Percentiles rank a stretch among this genome's conserved stretches.
phyloP scores from a whole-genome alignment of 2,329 filamentous ascomycete genomes.

The Chrysoporthe puriensis region DNA sequence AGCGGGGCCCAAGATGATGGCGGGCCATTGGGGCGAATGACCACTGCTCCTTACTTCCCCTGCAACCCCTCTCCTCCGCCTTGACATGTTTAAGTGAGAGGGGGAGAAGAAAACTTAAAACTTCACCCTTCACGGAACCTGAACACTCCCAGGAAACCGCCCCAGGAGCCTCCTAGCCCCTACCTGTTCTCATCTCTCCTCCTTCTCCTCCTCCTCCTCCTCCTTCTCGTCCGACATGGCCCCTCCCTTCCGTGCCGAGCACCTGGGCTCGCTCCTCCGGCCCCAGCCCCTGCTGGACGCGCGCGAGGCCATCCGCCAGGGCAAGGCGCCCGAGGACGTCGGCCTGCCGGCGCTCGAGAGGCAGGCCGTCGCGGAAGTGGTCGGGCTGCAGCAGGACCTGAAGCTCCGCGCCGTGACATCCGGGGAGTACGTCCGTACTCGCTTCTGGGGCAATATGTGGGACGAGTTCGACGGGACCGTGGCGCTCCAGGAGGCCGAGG shows the following conservation, averaged over 20 bases:
- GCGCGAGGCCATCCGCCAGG: constrained; percentile 62
- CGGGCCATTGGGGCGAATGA: not conserved
- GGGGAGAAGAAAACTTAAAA: not conserved
- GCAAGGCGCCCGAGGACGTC: constrained; percentile 55
- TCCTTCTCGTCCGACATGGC: constrained; percentile 33
- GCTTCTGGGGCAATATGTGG: constrained; percentile 58
- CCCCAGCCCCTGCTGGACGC: constrained; percentile 44
- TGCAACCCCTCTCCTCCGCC: not conserved
- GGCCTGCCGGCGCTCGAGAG: constrained; percentile 65
- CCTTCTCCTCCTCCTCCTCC: not conserved
- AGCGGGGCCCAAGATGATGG: constrained; percentile 1
- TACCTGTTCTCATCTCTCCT: not conserved
- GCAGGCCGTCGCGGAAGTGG: constrained; percentile 66
- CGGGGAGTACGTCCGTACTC: constrained; percentile 67
- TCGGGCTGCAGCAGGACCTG: constrained; percentile 68
- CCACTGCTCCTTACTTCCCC: not conserved
- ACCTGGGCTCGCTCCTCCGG: constrained; percentile 42
- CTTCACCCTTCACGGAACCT: too few species aligned
- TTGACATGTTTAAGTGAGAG: not conserved
- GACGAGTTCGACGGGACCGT: constrained; percentile 56
- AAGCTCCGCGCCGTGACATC: constrained; percentile 70
- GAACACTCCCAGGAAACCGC: not conserved
- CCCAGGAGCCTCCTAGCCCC: not conserved
- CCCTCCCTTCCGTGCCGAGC: constrained; percentile 41
- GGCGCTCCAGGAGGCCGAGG: constrained; percentile 54